Conservation (phyloP, 2,329 filamentous ascomycete species). For the Hymenotorrendiella dingleyae region DNA sequence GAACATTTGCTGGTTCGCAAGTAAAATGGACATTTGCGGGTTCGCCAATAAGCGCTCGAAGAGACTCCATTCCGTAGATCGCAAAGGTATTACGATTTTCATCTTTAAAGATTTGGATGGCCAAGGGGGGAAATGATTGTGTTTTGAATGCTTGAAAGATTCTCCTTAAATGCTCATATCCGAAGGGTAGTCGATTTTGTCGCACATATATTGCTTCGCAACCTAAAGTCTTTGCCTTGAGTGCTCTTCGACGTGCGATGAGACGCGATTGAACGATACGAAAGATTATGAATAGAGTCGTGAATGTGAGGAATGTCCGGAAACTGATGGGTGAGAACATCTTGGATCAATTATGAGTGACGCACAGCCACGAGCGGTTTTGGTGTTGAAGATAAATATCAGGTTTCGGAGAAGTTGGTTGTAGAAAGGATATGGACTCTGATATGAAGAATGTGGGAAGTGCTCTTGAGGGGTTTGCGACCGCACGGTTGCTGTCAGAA, state of each 20-base stretch:
- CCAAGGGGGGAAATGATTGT: slow-evolving; percentile 13
- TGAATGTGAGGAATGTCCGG: not conserved
- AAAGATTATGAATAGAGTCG: not conserved
- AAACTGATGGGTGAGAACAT: not conserved
- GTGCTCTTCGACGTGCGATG: slow-evolving; percentile 7
- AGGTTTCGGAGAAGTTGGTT: too few species aligned
- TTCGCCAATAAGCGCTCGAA: slow-evolving; percentile 3
- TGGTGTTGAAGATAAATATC: too few species aligned
- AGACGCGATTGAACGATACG: not conserved
- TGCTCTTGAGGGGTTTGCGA: too few species aligned
- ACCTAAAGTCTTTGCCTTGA: slow-evolving; percentile 15
- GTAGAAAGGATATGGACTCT: too few species aligned
- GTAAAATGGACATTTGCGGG: slow-evolving; percentile 47
- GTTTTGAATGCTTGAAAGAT: slow-evolving; percentile 16
- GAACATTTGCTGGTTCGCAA: slow-evolving; percentile 45
- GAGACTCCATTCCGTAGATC: slow-evolving; percentile 13
- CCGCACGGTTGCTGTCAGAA: too few species aligned
- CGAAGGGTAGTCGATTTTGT: slow-evolving; percentile 16
- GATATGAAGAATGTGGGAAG: too few species aligned
- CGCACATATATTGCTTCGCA: slow-evolving; percentile 16
- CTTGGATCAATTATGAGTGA: too few species aligned
- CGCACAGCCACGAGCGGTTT: too few species aligned
- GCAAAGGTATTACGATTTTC: slow-evolving; percentile 18
- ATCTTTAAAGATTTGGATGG: slow-evolving; percentile 13
- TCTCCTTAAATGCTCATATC: slow-evolving; percentile 17